Evolutionary conservation across 805 yeast genomes (phyloP).

Genomic region (Kluyveromyces nonfermentans): DNA sequence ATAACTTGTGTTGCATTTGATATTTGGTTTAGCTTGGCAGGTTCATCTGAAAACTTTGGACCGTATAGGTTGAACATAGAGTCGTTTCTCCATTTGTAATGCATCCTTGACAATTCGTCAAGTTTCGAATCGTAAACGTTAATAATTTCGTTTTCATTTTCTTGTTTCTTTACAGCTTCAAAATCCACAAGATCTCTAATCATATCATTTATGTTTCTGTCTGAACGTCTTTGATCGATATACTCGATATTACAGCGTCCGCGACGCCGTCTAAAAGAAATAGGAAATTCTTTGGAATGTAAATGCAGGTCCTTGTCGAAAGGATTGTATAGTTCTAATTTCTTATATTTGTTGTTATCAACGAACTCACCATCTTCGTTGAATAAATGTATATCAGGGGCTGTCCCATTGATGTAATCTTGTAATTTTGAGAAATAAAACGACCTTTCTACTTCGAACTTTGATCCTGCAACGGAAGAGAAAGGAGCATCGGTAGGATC

Average conservation of each 20-base stretch:
- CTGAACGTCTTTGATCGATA: conserved; percentile 62
- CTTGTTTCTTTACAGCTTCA: conserved; percentile 26
- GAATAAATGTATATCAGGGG: conserved; percentile 16
- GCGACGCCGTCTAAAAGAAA: conserved; percentile 60
- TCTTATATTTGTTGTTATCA: conserved; percentile 19
- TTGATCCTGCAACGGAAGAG: conserved; percentile 65
- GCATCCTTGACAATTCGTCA: conserved; percentile 40
- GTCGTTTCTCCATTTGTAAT: conserved; percentile 62
- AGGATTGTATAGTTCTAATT: conserved; percentile 31
- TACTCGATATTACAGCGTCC: conserved; percentile 65
- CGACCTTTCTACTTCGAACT: conserved; percentile 54
- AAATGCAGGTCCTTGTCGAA: conserved; percentile 24
- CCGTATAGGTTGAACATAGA: conserved; percentile 38
- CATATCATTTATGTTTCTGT: conserved; percentile 27
- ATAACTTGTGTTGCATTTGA: conserved; percentile 81
- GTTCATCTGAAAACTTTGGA: conserved; percentile 61
- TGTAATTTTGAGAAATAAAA: conserved; percentile 34
- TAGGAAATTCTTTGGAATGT: conserved; percentile 34
- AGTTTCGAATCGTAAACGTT: conserved; percentile 39
- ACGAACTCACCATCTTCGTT: conserved; percentile 27
- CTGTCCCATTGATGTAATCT: conserved; percentile 23
- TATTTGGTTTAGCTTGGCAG: conserved; percentile 73
- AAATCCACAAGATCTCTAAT: conserved; percentile 36
- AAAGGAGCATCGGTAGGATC: conserved; percentile 65
- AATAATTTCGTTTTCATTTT: conserved; percentile 16